Percentiles rank a stretch among this genome's conserved stretches.
phyloP scores from a whole-genome alignment of 2,329 filamentous ascomycete species.

The Cercospora sp. region DNA sequence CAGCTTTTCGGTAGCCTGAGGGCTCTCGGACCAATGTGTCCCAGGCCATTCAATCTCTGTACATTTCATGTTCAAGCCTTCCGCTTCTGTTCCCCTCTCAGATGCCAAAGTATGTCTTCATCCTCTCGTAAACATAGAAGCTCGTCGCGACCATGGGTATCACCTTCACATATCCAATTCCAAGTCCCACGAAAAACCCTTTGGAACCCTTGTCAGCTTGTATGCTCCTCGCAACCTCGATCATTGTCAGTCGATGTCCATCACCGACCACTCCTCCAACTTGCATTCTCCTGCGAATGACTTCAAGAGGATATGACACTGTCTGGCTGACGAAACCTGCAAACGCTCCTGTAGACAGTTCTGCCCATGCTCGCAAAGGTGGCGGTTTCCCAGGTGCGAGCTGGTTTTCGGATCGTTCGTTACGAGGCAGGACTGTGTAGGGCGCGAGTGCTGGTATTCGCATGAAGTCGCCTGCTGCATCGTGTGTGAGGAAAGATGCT shows the following conservation, averaged over 20 bases:
- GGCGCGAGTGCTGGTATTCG: conserved; percentile 65
- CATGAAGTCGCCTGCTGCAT: conserved; percentile 81
- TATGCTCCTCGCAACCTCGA: conserved; percentile 76
- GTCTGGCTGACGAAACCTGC: conserved; percentile 91
- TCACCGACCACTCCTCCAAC: conserved; percentile 93
- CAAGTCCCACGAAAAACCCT: conserved; percentile 90
- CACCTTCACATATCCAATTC: conserved; percentile 93
- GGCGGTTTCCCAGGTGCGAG: conserved; percentile 58
- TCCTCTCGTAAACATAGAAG: conserved; percentile 67
- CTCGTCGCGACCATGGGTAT: conserved; percentile 80
- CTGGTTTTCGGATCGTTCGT: conserved; percentile 41
- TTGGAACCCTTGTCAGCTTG: conserved; percentile 70
- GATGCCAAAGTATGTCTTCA: conserved; percentile 58
- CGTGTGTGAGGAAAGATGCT: conserved; percentile 92
- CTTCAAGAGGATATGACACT: conserved; percentile 88
- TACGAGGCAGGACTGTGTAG: conserved; percentile 73
- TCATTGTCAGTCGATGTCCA: conserved; percentile 73
- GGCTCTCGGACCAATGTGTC: too few relatives aligned
- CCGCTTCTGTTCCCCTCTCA: background rate
- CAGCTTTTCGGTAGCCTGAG: too few relatives aligned
- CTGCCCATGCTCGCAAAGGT: conserved; percentile 79
- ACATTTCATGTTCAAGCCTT: too few relatives aligned
- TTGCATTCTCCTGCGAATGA: conserved; percentile 91
- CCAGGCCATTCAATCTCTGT: too few relatives aligned
- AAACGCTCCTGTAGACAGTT: conserved; percentile 78